Evolutionary conservation across 345 rosid genomes (phyloP).

Genomic region (rapeseed (Brassica napus)): Da-Ae NC_063438.1:21727001-21727500

Average conservation of each 20-base stretch:
- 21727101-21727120: not conserved
- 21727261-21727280: not conserved
- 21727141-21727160: not conserved
- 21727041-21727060: not conserved
- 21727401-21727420: constrained; percentile 21
- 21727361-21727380: constrained; percentile 6
- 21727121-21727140: not conserved
- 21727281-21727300: too few species aligned
- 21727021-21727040: not conserved
- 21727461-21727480: too few species aligned
- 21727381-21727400: not conserved
- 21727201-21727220: constrained; percentile 11
- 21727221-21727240: too few species aligned
- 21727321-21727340: constrained; percentile 13
- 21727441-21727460: not conserved
- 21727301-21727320: not conserved
- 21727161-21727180: constrained; percentile 2
- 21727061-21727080: not conserved
- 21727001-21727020: not conserved
- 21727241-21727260: too few species aligned
- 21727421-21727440: not conserved
- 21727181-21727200: constrained; percentile 7
- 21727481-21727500: too few species aligned
- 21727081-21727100: not conserved
- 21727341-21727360: constrained; percentile 31